These are phyloP conservation scores for Plasmodium falciparum DNA, from an alignment of 169 alveolate species.

Conservation along the genomic window DNA sequence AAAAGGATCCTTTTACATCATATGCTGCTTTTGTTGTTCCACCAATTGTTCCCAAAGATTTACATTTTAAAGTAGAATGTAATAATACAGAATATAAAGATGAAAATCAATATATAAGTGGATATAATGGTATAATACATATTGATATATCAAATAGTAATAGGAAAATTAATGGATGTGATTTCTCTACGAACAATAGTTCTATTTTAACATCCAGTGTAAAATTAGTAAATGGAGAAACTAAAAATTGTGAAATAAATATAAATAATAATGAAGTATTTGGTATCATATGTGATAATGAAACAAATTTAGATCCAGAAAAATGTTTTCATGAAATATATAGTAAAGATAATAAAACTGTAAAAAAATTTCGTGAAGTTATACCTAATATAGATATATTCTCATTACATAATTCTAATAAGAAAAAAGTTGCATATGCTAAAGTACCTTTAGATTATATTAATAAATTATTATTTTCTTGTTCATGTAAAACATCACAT, in stretches of 20 bases:
- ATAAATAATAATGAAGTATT: conserved; percentile 8
- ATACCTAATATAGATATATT: conserved; percentile 21
- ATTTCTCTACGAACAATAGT: conserved; percentile 16
- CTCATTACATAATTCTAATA: conserved; percentile 6
- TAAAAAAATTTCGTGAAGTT: conserved; percentile 19
- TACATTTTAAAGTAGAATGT: conserved; percentile 32
- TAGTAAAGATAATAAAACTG: not conserved
- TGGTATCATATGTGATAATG: conserved; percentile 30
- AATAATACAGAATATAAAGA: conserved; percentile 38
- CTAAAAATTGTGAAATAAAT: conserved; percentile 18
- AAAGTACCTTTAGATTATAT: conserved; percentile 36
- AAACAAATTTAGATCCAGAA: conserved; percentile 27
- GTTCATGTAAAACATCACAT: conserved; percentile 18
- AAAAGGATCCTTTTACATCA: conserved; percentile 30
- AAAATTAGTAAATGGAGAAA: not conserved
- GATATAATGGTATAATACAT: conserved; percentile 55
- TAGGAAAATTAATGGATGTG: conserved; percentile 55
- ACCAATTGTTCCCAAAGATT: conserved; percentile 11
- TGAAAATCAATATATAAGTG: conserved; percentile 11
- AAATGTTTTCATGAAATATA: conserved; percentile 40
- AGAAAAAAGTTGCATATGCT: conserved; percentile 31
- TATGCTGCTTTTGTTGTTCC: conserved; percentile 55
- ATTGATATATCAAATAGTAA: conserved; percentile 7
- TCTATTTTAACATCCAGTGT: conserved; percentile 8
- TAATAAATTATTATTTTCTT: conserved; percentile 35